Percentiles rank a stretch among this genome's conserved stretches.
Conservation (phyloP, 75 land plant genomes). For the Pinus albicaulis region DNA sequence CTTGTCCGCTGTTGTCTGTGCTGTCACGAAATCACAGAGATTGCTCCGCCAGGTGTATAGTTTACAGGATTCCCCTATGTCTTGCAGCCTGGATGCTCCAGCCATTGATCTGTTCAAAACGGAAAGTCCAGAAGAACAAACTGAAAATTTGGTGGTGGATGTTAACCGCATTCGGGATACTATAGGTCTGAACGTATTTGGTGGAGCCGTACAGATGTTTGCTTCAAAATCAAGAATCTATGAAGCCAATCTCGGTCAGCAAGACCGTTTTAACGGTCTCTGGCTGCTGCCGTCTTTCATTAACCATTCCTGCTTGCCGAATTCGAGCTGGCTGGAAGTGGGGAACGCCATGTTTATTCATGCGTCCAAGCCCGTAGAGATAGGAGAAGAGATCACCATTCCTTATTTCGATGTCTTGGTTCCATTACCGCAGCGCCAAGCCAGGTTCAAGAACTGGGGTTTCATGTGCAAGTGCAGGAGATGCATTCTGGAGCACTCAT, state of each 20-base stretch:
- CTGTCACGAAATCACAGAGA: slow-evolving; percentile 13
- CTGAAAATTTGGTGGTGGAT: neutral
- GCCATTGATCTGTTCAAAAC: slow-evolving; percentile 1
- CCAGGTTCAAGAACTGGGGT: slow-evolving; percentile 18
- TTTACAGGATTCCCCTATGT: neutral
- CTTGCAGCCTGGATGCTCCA: neutral
- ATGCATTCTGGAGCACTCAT: slow-evolving; percentile 10
- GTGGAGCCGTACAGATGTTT: neutral
- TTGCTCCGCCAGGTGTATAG: slow-evolving; percentile 13
- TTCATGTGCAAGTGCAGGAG: slow-evolving; percentile 31
- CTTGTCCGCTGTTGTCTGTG: neutral
- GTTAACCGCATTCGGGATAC: slow-evolving; percentile 12
- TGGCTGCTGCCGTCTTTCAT: no score
- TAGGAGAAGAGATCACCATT: slow-evolving; percentile 20
- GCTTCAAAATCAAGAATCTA: neutral
- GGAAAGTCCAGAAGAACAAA: no score
- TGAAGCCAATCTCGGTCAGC: neutral
- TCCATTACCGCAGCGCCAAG: slow-evolving; percentile 24
- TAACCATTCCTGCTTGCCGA: no score
- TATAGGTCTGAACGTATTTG: slow-evolving; percentile 16
- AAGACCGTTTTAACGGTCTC: neutral
- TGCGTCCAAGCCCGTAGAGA: slow-evolving; percentile 1
- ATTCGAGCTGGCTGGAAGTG: no score
- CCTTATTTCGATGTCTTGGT: slow-evolving; percentile 25
- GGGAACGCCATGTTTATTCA: slow-evolving; percentile 10